phyloP scores from a whole-genome alignment of 768 basidiomycete genomes.

The Suillus tomentosus region DNA sequence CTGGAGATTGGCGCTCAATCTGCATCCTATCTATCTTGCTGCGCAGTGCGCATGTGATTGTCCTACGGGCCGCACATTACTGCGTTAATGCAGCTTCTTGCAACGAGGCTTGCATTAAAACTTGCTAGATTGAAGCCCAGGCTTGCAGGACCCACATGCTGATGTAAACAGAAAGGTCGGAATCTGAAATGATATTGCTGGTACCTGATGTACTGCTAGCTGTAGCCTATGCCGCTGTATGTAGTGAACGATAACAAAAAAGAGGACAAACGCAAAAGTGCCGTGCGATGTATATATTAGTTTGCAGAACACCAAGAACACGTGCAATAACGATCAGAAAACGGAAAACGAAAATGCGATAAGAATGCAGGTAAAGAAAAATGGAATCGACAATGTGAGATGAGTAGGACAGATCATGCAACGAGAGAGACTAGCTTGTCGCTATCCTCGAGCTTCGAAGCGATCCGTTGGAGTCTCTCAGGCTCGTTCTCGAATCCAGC shows the following conservation, averaged over 20 bases:
- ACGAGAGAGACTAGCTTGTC: conserved; percentile 62
- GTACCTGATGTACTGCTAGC: conserved; percentile 15
- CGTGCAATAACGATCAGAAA: conserved; percentile 18
- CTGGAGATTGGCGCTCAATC: conserved; percentile 44
- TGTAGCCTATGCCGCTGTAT: conserved; percentile 17
- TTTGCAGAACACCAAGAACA: conserved; percentile 30
- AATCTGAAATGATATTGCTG: conserved; percentile 13
- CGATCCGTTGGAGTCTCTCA: conserved; percentile 55
- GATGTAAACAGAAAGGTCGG: conserved; percentile 28
- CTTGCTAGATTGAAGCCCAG: too few relatives aligned
- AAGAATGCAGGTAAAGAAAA: conserved; percentile 5
- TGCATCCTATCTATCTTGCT: conserved; percentile 32
- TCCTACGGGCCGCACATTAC: background rate
- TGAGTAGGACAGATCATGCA: background rate
- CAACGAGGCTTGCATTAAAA: background rate
- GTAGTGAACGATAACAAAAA: conserved; percentile 22
- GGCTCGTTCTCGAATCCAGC: conserved; percentile 60
- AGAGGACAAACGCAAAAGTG: conserved; percentile 11
- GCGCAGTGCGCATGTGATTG: background rate
- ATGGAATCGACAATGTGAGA: conserved; percentile 12
- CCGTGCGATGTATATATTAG: conserved; percentile 34
- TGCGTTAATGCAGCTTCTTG: background rate
- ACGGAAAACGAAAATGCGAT: conserved; percentile 9
- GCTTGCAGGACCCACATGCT: too few relatives aligned
- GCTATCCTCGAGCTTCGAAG: conserved; percentile 60